Percentiles rank a stretch among this genome's conserved stretches.
Evolutionary conservation across 768 basidiomycete genomes (phyloP).

Genomic region (Boletus coccyginus): DNA sequence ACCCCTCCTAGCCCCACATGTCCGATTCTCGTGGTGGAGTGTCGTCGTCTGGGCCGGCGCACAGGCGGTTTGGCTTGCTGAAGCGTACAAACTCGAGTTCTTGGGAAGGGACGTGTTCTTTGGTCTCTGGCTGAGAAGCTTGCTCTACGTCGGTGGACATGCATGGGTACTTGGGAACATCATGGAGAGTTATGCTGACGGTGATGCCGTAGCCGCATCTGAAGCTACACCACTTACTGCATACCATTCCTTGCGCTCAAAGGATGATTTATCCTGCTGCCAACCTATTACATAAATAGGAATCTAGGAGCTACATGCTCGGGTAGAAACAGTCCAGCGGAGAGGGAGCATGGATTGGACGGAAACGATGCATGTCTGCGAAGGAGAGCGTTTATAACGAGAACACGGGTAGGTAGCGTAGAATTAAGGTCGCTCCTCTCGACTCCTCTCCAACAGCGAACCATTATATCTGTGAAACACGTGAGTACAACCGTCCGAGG

Average conservation of each 20-base stretch:
- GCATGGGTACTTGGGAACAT: slow-evolving; percentile 74
- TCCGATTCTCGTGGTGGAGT: slow-evolving; percentile 51
- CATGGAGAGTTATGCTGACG: slow-evolving; percentile 44
- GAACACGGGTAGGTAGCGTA: slow-evolving; percentile 24
- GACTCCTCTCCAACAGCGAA: neutral
- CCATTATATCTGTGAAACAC: slow-evolving; percentile 24
- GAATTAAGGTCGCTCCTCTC: slow-evolving; percentile 7
- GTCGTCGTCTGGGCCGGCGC: slow-evolving; percentile 66
- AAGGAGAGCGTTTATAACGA: slow-evolving; percentile 11
- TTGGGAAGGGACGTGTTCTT: slow-evolving; percentile 71
- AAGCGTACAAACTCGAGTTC: slow-evolving; percentile 91
- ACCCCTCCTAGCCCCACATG: slow-evolving; percentile 71
- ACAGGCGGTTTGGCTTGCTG: slow-evolving; percentile 88
- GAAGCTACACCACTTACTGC: neutral
- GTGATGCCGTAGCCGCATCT: neutral
- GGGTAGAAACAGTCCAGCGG: slow-evolving; percentile 4
- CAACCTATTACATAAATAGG: slow-evolving; percentile 14
- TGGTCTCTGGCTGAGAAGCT: slow-evolving; percentile 73
- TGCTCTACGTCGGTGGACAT: slow-evolving; percentile 74
- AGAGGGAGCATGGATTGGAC: slow-evolving; percentile 17
- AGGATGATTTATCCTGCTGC: neutral
- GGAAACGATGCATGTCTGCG: slow-evolving; percentile 9
- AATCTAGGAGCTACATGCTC: slow-evolving; percentile 22
- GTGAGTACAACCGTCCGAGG: slow-evolving; percentile 3
- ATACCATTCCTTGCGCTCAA: neutral